phyloP scores from a whole-genome alignment of 2,329 filamentous ascomycete species.

The Colletotrichum ledebouriae region DNA sequence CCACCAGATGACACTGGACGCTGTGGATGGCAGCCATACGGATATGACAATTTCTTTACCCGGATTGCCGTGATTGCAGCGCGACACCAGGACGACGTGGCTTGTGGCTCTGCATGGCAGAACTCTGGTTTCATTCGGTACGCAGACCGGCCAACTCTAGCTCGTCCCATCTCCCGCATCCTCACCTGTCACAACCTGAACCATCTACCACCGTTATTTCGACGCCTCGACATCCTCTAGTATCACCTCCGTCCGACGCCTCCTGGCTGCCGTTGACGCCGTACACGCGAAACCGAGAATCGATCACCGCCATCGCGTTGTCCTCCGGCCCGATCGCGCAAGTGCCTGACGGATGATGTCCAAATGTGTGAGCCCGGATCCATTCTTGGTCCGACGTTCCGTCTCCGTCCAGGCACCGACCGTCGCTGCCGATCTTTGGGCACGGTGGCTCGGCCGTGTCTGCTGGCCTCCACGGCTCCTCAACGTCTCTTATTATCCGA shows the following conservation, averaged over 20 bases:
- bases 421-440: slow-evolving; percentile 39
- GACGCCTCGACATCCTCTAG: slow-evolving; percentile 29
- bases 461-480: slow-evolving; percentile 32
- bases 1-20: slow-evolving; percentile 22
- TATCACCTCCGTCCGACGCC: slow-evolving; percentile 60
- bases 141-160: not conserved
- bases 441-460: slow-evolving; percentile 42
- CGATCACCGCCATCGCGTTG: slow-evolving; percentile 68
- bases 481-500: slow-evolving; percentile 8
- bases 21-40: not conserved
- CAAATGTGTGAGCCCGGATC: slow-evolving; percentile 59
- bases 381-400: slow-evolving; percentile 58
- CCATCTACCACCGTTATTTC: not conserved
- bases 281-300: slow-evolving; percentile 68
- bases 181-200: slow-evolving; percentile 5
- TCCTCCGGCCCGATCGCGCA: slow-evolving; percentile 67
- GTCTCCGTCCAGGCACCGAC: slow-evolving; percentile 46
- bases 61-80: slow-evolving; percentile 21
- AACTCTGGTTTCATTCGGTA: slow-evolving; percentile 8
- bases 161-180: slow-evolving; percentile 8
- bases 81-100: slow-evolving; percentile 34
- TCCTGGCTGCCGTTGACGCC: slow-evolving; percentile 70
- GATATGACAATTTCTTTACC: slow-evolving; percentile 14
- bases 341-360: slow-evolving; percentile 70
- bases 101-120: slow-evolving; percentile 34